Conservation (phyloP, 352 stramenopile species). For the Peronospora destructor region DNA sequence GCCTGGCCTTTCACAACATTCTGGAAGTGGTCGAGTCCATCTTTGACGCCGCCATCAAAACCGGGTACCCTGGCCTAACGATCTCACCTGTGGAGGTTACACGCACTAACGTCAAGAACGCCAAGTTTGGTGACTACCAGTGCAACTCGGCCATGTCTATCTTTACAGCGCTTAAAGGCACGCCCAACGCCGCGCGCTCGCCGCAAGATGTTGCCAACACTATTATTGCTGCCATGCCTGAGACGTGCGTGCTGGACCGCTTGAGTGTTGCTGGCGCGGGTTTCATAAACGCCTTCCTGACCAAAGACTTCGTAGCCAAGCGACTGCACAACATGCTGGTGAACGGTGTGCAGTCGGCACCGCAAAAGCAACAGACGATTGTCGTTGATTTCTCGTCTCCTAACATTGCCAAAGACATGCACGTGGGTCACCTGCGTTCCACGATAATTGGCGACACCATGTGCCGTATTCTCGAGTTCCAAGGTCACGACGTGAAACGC, state of each 20-base stretch:
- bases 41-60: constrained; percentile 63
- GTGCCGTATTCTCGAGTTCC: constrained; percentile 82
- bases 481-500: constrained; percentile 70
- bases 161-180: constrained; percentile 93
- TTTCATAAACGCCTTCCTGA: constrained; percentile 97
- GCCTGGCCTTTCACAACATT: constrained; percentile 71
- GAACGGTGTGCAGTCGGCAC: constrained; percentile 74
- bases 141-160: constrained; percentile 97
- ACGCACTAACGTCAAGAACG: constrained; percentile 72
- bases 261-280: constrained; percentile 89
- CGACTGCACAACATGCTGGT: constrained; percentile 64
- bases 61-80: constrained; percentile 53
- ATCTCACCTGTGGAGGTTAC: constrained; percentile 58
- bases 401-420: constrained; percentile 88
- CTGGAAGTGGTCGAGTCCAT: constrained; percentile 67
- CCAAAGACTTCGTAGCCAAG: constrained; percentile 67
- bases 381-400: constrained; percentile 82
- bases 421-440: constrained; percentile 82
- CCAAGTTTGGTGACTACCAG: constrained; percentile 94
- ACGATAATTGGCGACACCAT: constrained; percentile 90
- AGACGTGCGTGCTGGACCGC: constrained; percentile 85
- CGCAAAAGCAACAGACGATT: constrained; percentile 69
- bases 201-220: constrained; percentile 84
- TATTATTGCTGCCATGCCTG: constrained; percentile 85
- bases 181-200: constrained; percentile 54